A percentile compares a stretch with the other conserved stretches of the same genome.
Evolutionary conservation across 2,329 filamentous ascomycete genomes (phyloP).

Genomic region (Fusarium sp.): DNA sequence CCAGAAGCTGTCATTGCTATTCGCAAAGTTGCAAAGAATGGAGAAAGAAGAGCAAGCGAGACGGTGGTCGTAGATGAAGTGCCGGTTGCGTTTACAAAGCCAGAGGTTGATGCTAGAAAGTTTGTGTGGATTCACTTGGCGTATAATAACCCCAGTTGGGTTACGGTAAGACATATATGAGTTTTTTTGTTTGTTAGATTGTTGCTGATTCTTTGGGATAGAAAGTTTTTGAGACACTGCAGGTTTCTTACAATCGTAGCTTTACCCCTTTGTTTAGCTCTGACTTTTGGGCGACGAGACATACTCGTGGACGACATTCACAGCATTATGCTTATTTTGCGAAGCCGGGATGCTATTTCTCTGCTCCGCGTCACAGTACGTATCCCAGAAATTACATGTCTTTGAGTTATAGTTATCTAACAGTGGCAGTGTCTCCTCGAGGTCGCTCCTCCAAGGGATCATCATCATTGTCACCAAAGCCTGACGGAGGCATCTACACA

Average conservation of each 20-base stretch:
- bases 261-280: conserved; percentile 54
- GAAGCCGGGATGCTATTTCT: conserved; percentile 60
- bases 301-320: conserved; percentile 59
- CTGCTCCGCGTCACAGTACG: conserved; percentile 51
- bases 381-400: rapidly evolving
- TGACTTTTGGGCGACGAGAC: conserved; percentile 61
- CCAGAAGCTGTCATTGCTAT: conserved; percentile 49
- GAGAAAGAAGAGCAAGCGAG: conserved; percentile 36
- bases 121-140: conserved; percentile 69
- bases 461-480: conserved; percentile 45
- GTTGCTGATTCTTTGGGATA: conserved; percentile 26
- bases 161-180: conserved; percentile 56
- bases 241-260: conserved; percentile 51
- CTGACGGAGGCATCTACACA: conserved; percentile 51
- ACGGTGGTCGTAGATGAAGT: conserved; percentile 45
- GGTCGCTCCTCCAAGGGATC: conserved; percentile 39
- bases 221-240: conserved; percentile 58
- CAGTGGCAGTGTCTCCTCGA: conserved; percentile 49
- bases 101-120: conserved; percentile 52
- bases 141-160: conserved; percentile 68
- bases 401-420: neutral
- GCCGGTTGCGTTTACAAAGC: conserved; percentile 46
- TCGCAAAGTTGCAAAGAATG: conserved; percentile 38
- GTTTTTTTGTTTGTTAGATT: neutral
- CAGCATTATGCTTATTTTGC: conserved; percentile 62